Conservation (phyloP, 805 yeast species). For the Starmerella etchellsii region DNA sequence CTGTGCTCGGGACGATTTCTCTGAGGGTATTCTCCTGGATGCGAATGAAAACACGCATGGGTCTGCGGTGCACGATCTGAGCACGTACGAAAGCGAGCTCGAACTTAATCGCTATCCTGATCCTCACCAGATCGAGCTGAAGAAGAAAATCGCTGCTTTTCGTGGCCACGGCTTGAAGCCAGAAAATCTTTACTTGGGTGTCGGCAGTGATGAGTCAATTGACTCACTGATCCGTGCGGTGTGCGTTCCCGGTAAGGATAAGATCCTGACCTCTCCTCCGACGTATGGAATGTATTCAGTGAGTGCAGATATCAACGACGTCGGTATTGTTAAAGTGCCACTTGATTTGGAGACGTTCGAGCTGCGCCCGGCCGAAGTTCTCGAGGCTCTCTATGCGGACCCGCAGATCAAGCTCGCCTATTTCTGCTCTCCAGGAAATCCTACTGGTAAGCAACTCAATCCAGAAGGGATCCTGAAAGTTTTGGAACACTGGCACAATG, state of each 20-base stretch:
- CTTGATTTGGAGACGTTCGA: slow-evolving; percentile 44
- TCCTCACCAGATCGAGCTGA: slow-evolving; percentile 78
- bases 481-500: slow-evolving; percentile 50
- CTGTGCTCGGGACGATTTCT: slow-evolving; percentile 93
- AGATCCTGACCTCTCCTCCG: slow-evolving; percentile 78
- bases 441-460: slow-evolving; percentile 61
- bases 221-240: slow-evolving; percentile 77
- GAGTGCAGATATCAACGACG: slow-evolving; percentile 82
- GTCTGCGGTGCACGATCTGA: slow-evolving; percentile 46
- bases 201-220: slow-evolving; percentile 93
- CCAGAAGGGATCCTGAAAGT: slow-evolving; percentile 38
- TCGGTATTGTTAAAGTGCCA: slow-evolving; percentile 62
- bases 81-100: slow-evolving; percentile 34
- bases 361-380: slow-evolving; percentile 44
- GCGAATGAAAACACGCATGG: slow-evolving; percentile 96
- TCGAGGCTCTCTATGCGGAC: slow-evolving; percentile 42
- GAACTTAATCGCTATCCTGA: slow-evolving; percentile 90
- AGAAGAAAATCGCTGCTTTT: slow-evolving; percentile 54
- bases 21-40: slow-evolving; percentile 74
- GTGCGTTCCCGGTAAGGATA: slow-evolving; percentile 72
- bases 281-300: slow-evolving; percentile 96
- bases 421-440: slow-evolving; percentile 93
- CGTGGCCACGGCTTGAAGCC: slow-evolving; percentile 49
- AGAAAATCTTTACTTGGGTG: slow-evolving; percentile 79
- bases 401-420: slow-evolving; percentile 58